Percentiles rank a stretch among this genome's conserved stretches.
Conservation (phyloP, 495 filamentous ascomycete genomes). For the Penicillium canariense region DNA sequence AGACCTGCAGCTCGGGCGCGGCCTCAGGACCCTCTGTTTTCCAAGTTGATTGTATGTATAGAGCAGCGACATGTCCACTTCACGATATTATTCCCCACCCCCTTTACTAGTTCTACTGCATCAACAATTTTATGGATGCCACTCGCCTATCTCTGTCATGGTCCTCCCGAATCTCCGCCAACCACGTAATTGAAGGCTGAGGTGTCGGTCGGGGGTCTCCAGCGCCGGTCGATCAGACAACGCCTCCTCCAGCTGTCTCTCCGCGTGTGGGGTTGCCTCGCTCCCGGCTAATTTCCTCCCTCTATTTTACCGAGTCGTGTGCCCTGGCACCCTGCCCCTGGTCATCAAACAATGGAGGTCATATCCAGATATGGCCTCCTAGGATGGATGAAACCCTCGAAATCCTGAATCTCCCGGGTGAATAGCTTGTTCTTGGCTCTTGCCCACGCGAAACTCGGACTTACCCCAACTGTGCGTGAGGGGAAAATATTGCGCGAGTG, state of each 20-base stretch:
- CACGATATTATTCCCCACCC: conserved; percentile 15
- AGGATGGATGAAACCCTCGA: neutral
- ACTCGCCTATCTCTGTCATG: conserved; percentile 17
- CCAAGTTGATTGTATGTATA: conserved; percentile 7
- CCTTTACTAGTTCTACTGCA: neutral
- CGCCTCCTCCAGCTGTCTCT: no score
- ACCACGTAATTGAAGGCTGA: conserved; percentile 12
- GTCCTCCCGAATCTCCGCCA: conserved; percentile 18
- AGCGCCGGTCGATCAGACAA: conserved; percentile 2
- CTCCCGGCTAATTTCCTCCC: neutral
- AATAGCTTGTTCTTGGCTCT: neutral
- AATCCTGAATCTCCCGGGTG: neutral
- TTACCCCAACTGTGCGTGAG: conserved; percentile 42
- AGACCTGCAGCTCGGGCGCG: neutral
- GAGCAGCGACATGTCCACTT: conserved; percentile 15
- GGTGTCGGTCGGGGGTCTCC: neutral
- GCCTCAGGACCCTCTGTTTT: no score
- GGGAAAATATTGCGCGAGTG: conserved; percentile 25
- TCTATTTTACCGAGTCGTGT: conserved; percentile 5
- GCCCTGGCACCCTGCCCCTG: neutral
- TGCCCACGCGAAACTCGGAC: neutral
- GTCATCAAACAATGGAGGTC: no score
- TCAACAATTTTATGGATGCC: neutral
- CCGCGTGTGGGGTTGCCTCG: conserved; percentile 35
- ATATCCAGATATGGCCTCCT: neutral